A percentile compares a stretch with the other conserved stretches of the same genome.
Conservation (phyloP, 139 green algal species). For the Chloropicon primus region DNA sequence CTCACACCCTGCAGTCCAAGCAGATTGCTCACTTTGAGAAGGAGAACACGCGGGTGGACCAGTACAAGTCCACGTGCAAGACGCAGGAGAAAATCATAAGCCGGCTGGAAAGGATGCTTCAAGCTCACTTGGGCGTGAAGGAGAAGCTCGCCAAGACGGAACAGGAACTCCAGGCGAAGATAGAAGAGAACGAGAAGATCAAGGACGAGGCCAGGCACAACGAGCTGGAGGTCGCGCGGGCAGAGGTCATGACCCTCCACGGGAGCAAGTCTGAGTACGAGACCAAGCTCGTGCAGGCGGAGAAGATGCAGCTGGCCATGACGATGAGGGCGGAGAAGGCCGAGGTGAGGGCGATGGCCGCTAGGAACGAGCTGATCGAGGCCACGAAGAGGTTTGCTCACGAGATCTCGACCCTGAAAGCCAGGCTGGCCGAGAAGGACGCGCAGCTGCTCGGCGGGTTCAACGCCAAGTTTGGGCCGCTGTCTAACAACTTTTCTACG, state of each 20-base stretch:
- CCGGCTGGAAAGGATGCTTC: conserved; percentile 31
- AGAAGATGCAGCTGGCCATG: conserved; percentile 24
- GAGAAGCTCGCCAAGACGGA: not conserved
- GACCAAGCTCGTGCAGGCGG: conserved; percentile 6
- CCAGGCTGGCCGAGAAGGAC: conserved; percentile 36
- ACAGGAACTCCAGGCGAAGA: not conserved
- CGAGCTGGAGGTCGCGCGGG: not conserved
- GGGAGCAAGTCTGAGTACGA: conserved; percentile 10
- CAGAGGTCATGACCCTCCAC: not conserved
- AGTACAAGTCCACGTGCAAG: conserved; percentile 3
- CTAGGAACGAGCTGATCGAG: conserved; percentile 29
- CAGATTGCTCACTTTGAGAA: conserved; percentile 8
- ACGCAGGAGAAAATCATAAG: conserved; percentile 30
- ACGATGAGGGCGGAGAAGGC: conserved; percentile 7
- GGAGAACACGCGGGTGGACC: not conserved
- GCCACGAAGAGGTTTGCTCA: conserved; percentile 16
- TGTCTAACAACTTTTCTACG: not conserved
- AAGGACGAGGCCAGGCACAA: not conserved
- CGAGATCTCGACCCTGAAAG: conserved; percentile 2
- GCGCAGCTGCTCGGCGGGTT: conserved; percentile 52
- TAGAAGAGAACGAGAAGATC: not conserved
- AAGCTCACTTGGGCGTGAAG: not conserved
- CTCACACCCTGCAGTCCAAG: conserved; percentile 33
- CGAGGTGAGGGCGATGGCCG: conserved; percentile 4
- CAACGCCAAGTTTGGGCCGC: not conserved